Evolutionary conservation across 2,329 filamentous ascomycete species (phyloP), one percentile per base, ranked within the genome.

Genomic region (Dactylellina cionopaga): DNA sequence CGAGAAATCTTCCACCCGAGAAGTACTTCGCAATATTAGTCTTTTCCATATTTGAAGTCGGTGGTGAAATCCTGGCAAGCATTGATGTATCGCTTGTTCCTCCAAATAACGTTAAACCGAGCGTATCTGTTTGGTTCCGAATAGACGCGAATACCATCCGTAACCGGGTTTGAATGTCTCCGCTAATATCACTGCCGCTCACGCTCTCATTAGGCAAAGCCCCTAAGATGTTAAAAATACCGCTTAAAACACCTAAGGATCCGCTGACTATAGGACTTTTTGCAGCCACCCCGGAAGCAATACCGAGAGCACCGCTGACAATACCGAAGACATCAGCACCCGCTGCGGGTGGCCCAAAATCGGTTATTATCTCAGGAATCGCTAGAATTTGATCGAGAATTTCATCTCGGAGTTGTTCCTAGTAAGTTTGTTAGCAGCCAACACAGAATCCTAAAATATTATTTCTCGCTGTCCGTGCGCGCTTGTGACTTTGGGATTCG

Each of bases 21-120:
- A 64, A 64, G 25, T 44, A 64, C 35, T 33, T 54, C 25, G 24
- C 59, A 33, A 55, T 19, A 55, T 54, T 47, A 6, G 46, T 54
- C 13, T 13, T 25, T 37, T 64, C 59, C 35, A 15, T 39, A 17
- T 64, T 64, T 3, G 10, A n/a, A 22, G 24, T 11, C 17, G 46
- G 22, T 1, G 24, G 24, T n/a, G 33, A 9, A 11, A 37, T 41
- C 9, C 22, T 46, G 2, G 24, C 35, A n/a, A 54, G 59, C 10
- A 54, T 13, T 2, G 59, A 64, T 46, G 59, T 64, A 39, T 64
- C 59, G 15, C 6, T 7, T 22, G n/a, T n/a, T n/a, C 59, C 59
- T 11, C 47, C 59, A 35, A 64, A 64, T 46, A 64, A 33, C n/a
- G 47, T 41, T 5, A 15, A 25, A 2, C 17, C 33, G 9, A 64